Evolutionary conservation across 129 eudicot species (phyloP), one percentile per base, ranked within the genome.

Genomic region (Deinandra increscens): DNA sequence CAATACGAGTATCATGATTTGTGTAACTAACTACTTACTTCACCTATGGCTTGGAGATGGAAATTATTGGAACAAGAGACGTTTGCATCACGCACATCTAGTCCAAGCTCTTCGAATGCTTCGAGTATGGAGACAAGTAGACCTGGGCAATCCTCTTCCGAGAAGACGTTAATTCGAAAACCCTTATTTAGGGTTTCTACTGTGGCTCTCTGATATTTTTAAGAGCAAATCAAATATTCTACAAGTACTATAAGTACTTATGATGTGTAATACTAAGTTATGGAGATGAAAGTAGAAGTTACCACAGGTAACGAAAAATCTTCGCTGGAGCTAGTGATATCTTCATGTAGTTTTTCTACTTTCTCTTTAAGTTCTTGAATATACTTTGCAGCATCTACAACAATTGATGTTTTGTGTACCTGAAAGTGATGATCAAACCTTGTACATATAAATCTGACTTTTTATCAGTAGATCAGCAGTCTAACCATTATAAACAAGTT

Each of bases 101-200:
- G 91, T 42, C 89, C 87, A 11, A 89, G 82, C 68, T 76, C 87
- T 58, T 86, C 94, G 73, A 89, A 89, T 10, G 84, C 88, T 84
- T 84, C 87, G 7, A 89, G 72, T 48, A 89, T 69, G 14, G 81
- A 69, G 26, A 75, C 83, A 26, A 89, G 97, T 69, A 89, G 72
- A 45, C 94, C 91, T 0, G 88, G 94, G 77, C 86, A 84, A 63
- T 68, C 73, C 29, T 70, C 68, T 44, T 83, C 89, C 3, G 85
- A 82, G 37, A 60, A 62, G 20, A 86, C 88, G 26, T 76, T 84
- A 31, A 89, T 76, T 33, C 69, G 75, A 53, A 84, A 89, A 31
- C 94, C 91, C 79, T 79, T 89, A 39, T 89, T 91, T 76, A 80
- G 79, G 82, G 79, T 76, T 89, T 89, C 91, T 18, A 89, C 94